A percentile compares a stretch with the other conserved stretches of the same genome.
These are phyloP conservation scores for Apophysomyces elegans DNA, from an alignment of 371 early-diverging fungal species.

Conservation along the genomic window DNA sequence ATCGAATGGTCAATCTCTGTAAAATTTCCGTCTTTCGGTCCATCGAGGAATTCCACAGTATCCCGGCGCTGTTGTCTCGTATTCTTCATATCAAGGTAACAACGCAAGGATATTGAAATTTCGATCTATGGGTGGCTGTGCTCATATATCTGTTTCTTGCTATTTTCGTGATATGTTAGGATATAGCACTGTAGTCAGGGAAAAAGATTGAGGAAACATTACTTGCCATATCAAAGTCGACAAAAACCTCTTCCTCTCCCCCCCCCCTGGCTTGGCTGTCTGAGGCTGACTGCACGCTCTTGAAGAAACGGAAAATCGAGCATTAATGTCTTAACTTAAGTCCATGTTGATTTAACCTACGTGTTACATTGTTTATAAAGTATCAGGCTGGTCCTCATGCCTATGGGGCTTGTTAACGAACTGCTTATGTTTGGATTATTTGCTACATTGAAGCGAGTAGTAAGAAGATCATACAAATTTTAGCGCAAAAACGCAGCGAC, in stretches of 20 bases:
- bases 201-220: neutral
- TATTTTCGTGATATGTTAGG: neutral
- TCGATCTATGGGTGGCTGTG: neutral
- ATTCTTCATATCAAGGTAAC: neutral
- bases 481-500: too few relatives aligned
- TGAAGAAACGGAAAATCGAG: neutral
- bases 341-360: too few relatives aligned
- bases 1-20: neutral
- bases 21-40: neutral
- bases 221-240: neutral
- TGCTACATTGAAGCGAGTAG: too few relatives aligned
- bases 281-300: neutral
- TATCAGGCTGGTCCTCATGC: too few relatives aligned
- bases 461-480: too few relatives aligned
- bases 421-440: too few relatives aligned
- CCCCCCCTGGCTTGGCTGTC: neutral
- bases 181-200: neutral
- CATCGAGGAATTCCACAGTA: constrained; percentile 69
- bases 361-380: too few relatives aligned
- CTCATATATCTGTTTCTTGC: neutral
- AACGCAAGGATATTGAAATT: neutral
- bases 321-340: too few relatives aligned
- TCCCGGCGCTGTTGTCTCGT: constrained; percentile 68
- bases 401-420: too few relatives aligned
- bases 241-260: neutral